Evolutionary conservation across 1,284 basidiomycete species (phyloP).

Genomic region (Heterobasidion irregulare): DNA sequence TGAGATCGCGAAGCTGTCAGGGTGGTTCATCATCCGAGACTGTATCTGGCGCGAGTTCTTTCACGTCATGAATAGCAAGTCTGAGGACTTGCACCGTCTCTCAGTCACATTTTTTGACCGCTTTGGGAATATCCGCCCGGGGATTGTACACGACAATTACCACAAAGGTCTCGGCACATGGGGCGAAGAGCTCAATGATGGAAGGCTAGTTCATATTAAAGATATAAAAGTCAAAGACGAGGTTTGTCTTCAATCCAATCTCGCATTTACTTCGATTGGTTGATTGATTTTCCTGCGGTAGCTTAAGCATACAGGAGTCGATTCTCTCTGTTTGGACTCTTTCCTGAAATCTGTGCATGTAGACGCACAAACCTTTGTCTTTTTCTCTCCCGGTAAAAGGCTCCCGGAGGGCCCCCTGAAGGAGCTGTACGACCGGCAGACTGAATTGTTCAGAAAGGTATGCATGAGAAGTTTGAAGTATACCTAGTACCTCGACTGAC

Average conservation of each 20-base stretch:
- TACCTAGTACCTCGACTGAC: not conserved
- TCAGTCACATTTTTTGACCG: not conserved
- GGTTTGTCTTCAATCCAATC: not conserved
- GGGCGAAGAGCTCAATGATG: not conserved
- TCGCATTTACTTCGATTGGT: not conserved
- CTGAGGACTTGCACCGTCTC: not conserved
- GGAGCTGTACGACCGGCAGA: not conserved
- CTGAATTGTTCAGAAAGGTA: not conserved
- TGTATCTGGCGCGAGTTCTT: not conserved
- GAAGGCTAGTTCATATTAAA: not conserved
- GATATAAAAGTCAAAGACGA: not conserved
- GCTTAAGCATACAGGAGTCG: not conserved
- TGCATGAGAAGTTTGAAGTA: no score
- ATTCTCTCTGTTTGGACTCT: not conserved
- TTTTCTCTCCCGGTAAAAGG: not conserved
- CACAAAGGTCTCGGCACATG: not conserved
- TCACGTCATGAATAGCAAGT: not conserved
- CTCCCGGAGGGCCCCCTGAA: not conserved
- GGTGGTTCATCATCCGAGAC: not conserved
- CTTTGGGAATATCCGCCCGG: not conserved
- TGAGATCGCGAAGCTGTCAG: not conserved
- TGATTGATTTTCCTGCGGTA: not conserved
- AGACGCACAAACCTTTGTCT: not conserved
- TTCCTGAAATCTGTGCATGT: not conserved
- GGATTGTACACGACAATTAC: not conserved